These are phyloP conservation scores for Diospyros lotus DNA, from an alignment of 148 eudicot species.

Conservation along the genomic window DNA sequence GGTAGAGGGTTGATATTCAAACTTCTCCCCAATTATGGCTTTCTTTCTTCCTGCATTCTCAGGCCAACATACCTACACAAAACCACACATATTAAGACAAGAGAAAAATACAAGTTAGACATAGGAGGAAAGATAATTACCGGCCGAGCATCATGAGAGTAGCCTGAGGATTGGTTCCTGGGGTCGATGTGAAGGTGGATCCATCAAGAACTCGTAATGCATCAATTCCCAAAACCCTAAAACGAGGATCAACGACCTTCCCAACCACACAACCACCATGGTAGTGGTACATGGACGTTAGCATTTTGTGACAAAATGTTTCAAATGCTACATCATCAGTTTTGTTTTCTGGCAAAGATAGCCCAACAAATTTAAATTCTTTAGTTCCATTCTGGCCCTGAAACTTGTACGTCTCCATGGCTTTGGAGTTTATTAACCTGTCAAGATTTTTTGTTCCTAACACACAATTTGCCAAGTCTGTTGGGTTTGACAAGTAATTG, in stretches of 20 bases:
- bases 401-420: conserved; percentile 18
- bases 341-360: conserved; percentile 8
- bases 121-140: not conserved
- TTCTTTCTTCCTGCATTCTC: conserved; percentile 9
- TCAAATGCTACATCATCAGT: conserved; percentile 7
- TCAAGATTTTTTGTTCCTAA: not conserved
- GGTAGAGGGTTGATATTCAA: not conserved
- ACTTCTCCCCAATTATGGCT: not conserved
- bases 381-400: not conserved
- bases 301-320: conserved; percentile 4
- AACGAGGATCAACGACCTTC: conserved; percentile 14
- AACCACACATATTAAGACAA: not conserved
- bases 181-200: conserved; percentile 10
- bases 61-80: conserved; percentile 11
- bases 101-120: too few relatives aligned
- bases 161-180: conserved; percentile 26
- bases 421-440: not conserved
- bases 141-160: conserved; percentile 23
- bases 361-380: conserved; percentile 3
- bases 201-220: conserved; percentile 17
- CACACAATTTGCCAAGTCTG: conserved; percentile 8
- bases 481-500: conserved; percentile 8
- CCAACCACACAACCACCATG: conserved; percentile 18
- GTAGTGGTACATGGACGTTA: conserved; percentile 11
- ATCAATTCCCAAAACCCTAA: conserved; percentile 15